Evolutionary conservation across 495 filamentous ascomycete species (phyloP).

Genomic region (Penicillium angulare): DNA sequence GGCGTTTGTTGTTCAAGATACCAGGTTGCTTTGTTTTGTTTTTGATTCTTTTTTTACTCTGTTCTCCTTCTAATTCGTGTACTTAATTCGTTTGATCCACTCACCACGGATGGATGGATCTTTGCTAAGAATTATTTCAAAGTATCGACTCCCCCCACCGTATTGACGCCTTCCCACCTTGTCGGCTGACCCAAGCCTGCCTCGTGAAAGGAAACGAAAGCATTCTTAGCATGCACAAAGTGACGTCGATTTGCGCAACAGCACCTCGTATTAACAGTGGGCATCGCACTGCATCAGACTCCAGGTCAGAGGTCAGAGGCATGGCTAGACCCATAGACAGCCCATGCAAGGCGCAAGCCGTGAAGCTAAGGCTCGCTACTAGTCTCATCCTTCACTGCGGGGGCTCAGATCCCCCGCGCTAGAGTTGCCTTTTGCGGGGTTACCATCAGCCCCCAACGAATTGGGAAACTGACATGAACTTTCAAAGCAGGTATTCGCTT

Average conservation of each 20-base stretch:
- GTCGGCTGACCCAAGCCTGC: too few relatives aligned
- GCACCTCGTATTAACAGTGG: too few relatives aligned
- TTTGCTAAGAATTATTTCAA: too few relatives aligned
- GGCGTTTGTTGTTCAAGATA: slow-evolving; percentile 7
- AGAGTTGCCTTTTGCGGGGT: not conserved
- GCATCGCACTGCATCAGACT: too few relatives aligned
- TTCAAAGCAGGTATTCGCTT: not conserved
- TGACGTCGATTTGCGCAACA: too few relatives aligned
- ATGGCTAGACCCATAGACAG: not conserved
- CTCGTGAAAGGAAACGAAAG: too few relatives aligned
- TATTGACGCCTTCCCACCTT: too few relatives aligned
- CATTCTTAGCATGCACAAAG: too few relatives aligned
- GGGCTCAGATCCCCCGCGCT: not conserved
- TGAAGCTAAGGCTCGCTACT: not conserved
- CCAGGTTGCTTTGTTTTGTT: not conserved
- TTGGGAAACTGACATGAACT: too few relatives aligned
- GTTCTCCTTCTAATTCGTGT: not conserved
- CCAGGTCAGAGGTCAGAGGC: too few relatives aligned
- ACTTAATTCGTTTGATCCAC: not conserved
- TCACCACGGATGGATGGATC: too few relatives aligned
- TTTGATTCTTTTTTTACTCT: not conserved
- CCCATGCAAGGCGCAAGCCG: slow-evolving; percentile 2
- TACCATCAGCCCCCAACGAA: not conserved
- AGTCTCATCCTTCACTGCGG: not conserved
- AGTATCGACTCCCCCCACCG: too few relatives aligned